phyloP scores from a whole-genome alignment of 2,329 filamentous ascomycete species.

The Claviceps sp. region DNA sequence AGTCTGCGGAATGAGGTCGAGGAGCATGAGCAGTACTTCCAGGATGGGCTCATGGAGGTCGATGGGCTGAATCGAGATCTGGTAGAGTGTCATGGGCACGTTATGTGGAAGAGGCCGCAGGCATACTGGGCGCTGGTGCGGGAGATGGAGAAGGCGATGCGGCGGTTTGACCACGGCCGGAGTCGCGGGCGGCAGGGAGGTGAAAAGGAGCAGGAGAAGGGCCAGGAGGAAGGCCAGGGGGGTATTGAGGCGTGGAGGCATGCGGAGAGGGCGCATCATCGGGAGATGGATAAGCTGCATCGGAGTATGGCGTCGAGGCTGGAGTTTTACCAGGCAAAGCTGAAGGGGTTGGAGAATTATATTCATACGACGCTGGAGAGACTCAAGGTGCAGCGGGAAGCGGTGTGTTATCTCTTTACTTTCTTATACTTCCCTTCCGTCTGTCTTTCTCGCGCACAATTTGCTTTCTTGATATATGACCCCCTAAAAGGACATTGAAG shows the following conservation, averaged over 20 bases:
- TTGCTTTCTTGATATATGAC: too few species aligned
- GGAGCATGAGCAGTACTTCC: conserved; percentile 40
- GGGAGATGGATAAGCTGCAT: conserved; percentile 32
- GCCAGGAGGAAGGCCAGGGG: conserved; percentile 5
- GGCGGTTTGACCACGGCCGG: conserved; percentile 21
- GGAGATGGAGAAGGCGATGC: conserved; percentile 36
- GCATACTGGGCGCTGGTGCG: conserved; percentile 42
- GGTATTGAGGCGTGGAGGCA: conserved; percentile 4
- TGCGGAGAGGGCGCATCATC: conserved; percentile 16
- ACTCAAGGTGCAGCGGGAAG: conserved; percentile 46
- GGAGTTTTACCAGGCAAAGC: conserved; percentile 47
- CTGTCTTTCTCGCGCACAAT: not conserved
- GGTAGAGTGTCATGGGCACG: conserved; percentile 49
- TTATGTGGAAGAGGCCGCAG: conserved; percentile 49
- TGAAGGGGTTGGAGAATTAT: conserved; percentile 49
- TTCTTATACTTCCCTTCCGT: not conserved
- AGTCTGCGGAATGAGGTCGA: conserved; percentile 47
- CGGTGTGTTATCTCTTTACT: conserved; percentile 28
- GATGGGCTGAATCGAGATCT: conserved; percentile 48
- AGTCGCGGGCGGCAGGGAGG: too few species aligned
- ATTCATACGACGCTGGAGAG: conserved; percentile 48
- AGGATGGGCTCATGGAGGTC: conserved; percentile 38
- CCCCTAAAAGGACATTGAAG: too few species aligned
- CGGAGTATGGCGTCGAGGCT: conserved; percentile 38
- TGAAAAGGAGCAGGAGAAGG: too few species aligned